Evolutionary conservation across 2,329 filamentous ascomycete genomes (phyloP), one percentile per base, ranked within the genome.

Genomic region (Grosmannia serpens): DNA sequence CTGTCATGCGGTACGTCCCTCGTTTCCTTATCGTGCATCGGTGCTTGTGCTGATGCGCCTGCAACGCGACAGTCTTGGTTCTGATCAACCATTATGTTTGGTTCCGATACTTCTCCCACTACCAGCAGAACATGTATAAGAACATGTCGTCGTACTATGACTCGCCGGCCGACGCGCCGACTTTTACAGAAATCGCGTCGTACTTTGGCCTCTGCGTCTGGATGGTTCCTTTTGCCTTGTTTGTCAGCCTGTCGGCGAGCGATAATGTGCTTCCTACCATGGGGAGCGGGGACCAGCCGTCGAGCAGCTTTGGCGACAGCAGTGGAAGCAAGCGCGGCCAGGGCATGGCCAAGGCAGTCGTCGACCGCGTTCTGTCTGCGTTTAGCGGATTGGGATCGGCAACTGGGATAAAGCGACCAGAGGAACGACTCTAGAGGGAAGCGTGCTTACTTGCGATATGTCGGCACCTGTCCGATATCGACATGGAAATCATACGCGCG

Each of bases 201-300:
- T 99, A 94, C 73, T 99, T 99, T 68, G 94, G 94, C 0, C 77
- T 99, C 2, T 96, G 91, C 67, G 91, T 99, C 0, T 99, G 94
- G 94, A 79, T 99, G 1, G 89, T 97, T 0, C 94, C 94, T 0
- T 99, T 99, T 69, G 85, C 91, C 20, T 79, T 99, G 17, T 99
- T 99, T 68, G 92, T 99, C 55, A 95, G 89, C 67, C 74, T 99
- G 49, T 95, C 89, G 22, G 94, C 94, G 0, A 90, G 91, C 58
- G 94, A 99, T 69, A 97, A 97, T 68, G 89, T 97, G 4, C 75
- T 99, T 56, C 94, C 94, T 0, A 95, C 86, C 9, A 96, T 96
- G 81, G 89, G 90, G 15, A 89, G 83, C 53, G 87, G 49, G 10
- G 58, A 53, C 27, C 77, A 79, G 56, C 78, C 80, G 3, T 65